Evolutionary conservation across 2,329 filamentous ascomycete genomes (phyloP).

Genomic region (Claviceps purpurea): DNA sequence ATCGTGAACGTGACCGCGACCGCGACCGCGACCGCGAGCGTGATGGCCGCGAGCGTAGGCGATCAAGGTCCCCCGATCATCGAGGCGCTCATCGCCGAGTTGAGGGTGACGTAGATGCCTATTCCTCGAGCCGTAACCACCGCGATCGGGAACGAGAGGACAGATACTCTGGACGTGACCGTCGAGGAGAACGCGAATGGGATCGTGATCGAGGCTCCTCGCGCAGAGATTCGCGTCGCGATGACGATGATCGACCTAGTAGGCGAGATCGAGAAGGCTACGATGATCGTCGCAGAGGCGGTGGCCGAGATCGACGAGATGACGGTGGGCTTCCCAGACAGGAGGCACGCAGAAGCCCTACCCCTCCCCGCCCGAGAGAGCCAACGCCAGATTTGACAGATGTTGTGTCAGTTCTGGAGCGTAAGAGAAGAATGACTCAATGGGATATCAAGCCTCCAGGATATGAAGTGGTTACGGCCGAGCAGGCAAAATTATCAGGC

Average conservation of each 20-base stretch:
- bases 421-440: slow-evolving; percentile 87
- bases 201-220: slow-evolving; percentile 53
- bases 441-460: slow-evolving; percentile 99
- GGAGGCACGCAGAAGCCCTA: slow-evolving; percentile 57
- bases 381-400: slow-evolving; percentile 91
- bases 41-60: slow-evolving; percentile 55
- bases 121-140: slow-evolving; percentile 86
- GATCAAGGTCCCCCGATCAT: slow-evolving; percentile 77
- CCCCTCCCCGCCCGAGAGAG: slow-evolving; percentile 79
- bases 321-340: slow-evolving; percentile 27
- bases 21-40: slow-evolving; percentile 52
- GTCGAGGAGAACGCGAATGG: slow-evolving; percentile 61
- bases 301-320: slow-evolving; percentile 30
- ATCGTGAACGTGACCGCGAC: slow-evolving; percentile 13
- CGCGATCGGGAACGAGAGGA: slow-evolving; percentile 90
- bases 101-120: slow-evolving; percentile 71
- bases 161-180: slow-evolving; percentile 61
- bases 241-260: slow-evolving; percentile 46
- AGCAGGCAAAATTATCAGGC: slow-evolving; percentile 95
- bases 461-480: slow-evolving; percentile 95
- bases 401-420: slow-evolving; percentile 65
- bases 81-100: slow-evolving; percentile 49
- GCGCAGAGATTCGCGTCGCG: slow-evolving; percentile 49
- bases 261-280: slow-evolving; percentile 44
- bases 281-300: slow-evolving; percentile 38